phyloP scores from a whole-genome alignment of 306 rosid genomes.

The Parietaria judaica region DNA sequence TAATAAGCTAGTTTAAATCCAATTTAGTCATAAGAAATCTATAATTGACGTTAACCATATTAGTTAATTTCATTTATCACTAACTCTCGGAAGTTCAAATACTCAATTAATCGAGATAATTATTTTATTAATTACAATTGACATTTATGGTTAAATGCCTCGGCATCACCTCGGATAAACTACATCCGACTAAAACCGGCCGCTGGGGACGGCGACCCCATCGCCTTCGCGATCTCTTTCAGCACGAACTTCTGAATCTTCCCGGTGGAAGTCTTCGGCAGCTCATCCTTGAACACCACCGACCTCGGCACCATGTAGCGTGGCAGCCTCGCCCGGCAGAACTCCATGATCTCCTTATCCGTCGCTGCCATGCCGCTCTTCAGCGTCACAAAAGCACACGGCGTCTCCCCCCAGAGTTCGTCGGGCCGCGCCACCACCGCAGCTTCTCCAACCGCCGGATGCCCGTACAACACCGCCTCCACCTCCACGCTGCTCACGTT shows the following conservation, averaged over 20 bases:
- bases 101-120: too few relatives aligned
- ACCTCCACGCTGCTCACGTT: slow-evolving; percentile 76
- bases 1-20: too few relatives aligned
- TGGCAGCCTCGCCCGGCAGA: slow-evolving; percentile 43
- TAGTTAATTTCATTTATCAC: too few relatives aligned
- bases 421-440: slow-evolving; percentile 67
- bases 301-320: slow-evolving; percentile 59
- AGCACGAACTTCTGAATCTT: slow-evolving; percentile 54
- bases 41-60: too few relatives aligned
- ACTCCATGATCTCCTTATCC: slow-evolving; percentile 45
- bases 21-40: too few relatives aligned
- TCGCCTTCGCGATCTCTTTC: slow-evolving; percentile 36
- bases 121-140: too few relatives aligned
- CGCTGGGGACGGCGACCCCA: slow-evolving; percentile 22
- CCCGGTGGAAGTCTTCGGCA: slow-evolving; percentile 64
- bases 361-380: slow-evolving; percentile 29
- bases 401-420: slow-evolving; percentile 74
- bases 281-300: slow-evolving; percentile 46
- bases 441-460: slow-evolving; percentile 58
- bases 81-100: too few relatives aligned
- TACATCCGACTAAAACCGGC: slow-evolving; percentile 22
- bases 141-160: too few relatives aligned
- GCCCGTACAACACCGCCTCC: slow-evolving; percentile 41
- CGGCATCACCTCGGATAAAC: not conserved
- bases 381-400: slow-evolving; percentile 66